Conservation (phyloP, 768 basidiomycete species). For the Pleurotus salmoneostramineus region DNA sequence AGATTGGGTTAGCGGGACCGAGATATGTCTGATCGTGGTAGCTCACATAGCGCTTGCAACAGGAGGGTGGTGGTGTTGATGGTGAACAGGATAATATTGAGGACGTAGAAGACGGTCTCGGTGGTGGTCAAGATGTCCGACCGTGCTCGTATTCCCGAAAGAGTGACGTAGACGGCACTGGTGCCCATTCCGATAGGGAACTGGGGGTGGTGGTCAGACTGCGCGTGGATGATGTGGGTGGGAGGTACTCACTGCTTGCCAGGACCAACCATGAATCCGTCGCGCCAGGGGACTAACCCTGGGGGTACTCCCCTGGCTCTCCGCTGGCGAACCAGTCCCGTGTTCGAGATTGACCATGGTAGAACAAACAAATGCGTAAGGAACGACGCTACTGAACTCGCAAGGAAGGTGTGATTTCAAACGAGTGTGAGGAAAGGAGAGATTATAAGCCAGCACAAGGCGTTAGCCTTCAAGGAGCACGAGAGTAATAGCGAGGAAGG, state of each 20-base stretch:
- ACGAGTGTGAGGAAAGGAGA: background rate
- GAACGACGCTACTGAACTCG: slow-evolving; percentile 5
- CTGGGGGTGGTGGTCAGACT: slow-evolving; percentile 18
- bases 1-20: background rate
- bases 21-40: background rate
- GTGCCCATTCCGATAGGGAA: slow-evolving; percentile 50
- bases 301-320: slow-evolving; percentile 6
- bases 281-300: slow-evolving; percentile 30
- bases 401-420: background rate
- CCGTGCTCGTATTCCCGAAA: slow-evolving; percentile 34
- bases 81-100: slow-evolving; percentile 39
- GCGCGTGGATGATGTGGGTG: background rate
- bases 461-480: slow-evolving; percentile 1
- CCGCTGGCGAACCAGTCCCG: background rate
- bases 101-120: slow-evolving; percentile 42
- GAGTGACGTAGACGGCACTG: slow-evolving; percentile 44
- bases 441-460: slow-evolving; percentile 7
- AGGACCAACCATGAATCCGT: background rate
- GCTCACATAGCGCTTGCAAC: slow-evolving; percentile 38
- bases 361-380: background rate
- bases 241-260: slow-evolving; percentile 31
- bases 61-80: slow-evolving; percentile 37
- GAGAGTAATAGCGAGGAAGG: background rate
- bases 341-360: background rate
- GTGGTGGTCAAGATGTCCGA: slow-evolving; percentile 25